Base-by-base conservation (phyloP, 2,329 filamentous ascomycete genomes). In the Cladorrhinum sp. region DNA sequence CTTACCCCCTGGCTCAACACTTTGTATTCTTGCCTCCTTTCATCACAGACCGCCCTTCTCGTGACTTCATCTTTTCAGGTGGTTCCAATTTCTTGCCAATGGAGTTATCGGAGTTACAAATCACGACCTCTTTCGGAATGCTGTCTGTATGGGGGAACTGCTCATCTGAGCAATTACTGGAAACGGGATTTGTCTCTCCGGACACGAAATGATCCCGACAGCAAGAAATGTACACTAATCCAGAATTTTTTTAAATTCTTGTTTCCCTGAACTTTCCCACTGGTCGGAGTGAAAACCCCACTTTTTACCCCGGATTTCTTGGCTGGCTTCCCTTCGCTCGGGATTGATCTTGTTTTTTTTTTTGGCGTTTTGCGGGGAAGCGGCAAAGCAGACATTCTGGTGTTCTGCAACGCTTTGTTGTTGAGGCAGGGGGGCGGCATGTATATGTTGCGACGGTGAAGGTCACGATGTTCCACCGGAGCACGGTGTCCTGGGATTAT, bases 81-180 rank as follows among this genome's bases (percentile, higher is more conserved):
- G n/a, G n/a, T n/a, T n/a, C n/a, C n/a, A n/a, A n/a, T n/a, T n/a
- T n/a, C n/a, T 2, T 36, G 33, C n/a, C 3, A 21, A 46, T 8
- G 42, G 42, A 46, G 16, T 46, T 46, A 8, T 18, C 42, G 16
- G n/a, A 20, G 7, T 18, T 18, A 21, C 42, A 46, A 18, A 18
- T 46, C n/a, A 46, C 14, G 42, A 46, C 42, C 5, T 50, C 50
- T 53, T 42, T n/a, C n/a, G n/a, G 52, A 39, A 51, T 30, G 48
- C n/a, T 30, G 20, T 20, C 55, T 36, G 10, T 16, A 61, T 33
- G 56, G 20, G 61, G 60, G 56, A 63, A 57, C 18, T 56, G 64
- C 59, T 65, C 64, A 64, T 42, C 42, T 61, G 64, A 57, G 42
- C 62, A 62, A 7, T 53, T 64, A 48, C 63, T 64, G 48, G 39